phyloP scores from a whole-genome alignment of 2,329 filamentous ascomycete genomes.

The Fusarium circinatum region DNA sequence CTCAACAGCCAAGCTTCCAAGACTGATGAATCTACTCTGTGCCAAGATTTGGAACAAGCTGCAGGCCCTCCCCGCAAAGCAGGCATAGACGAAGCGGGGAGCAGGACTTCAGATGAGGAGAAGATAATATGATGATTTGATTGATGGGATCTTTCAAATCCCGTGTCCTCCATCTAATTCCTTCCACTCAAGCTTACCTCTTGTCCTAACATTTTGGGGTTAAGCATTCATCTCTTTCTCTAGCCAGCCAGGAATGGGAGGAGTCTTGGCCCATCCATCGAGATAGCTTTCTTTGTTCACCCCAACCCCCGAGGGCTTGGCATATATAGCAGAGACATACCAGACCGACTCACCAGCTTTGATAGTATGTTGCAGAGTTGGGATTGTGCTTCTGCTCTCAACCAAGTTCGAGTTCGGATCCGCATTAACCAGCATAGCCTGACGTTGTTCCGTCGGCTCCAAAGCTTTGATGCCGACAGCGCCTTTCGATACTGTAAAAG shows the following conservation, averaged over 20 bases:
- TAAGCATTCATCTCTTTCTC: slow-evolving; percentile 57
- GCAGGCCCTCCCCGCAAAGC: slow-evolving; percentile 27
- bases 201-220: slow-evolving; percentile 26
- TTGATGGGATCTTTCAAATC: slow-evolving; percentile 41
- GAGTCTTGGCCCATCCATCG: slow-evolving; percentile 68
- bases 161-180: slow-evolving; percentile 13
- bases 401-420: slow-evolving; percentile 84
- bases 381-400: slow-evolving; percentile 76
- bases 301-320: slow-evolving; percentile 67
- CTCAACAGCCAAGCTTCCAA: slow-evolving; percentile 28
- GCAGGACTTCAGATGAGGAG: slow-evolving; percentile 27
- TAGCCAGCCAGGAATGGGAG: slow-evolving; percentile 70
- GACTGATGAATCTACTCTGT: slow-evolving; percentile 19
- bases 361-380: slow-evolving; percentile 72
- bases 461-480: slow-evolving; percentile 67
- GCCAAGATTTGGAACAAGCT: slow-evolving; percentile 24
- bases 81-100: slow-evolving; percentile 16
- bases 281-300: slow-evolving; percentile 65
- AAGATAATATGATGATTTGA: slow-evolving; percentile 28
- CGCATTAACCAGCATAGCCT: slow-evolving; percentile 75
- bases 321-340: slow-evolving; percentile 79
- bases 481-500: slow-evolving; percentile 67
- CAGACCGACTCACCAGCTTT: slow-evolving; percentile 66
- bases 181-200: slow-evolving; percentile 18
- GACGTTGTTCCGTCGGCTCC: slow-evolving; percentile 60